Evolutionary conservation across 2,329 filamentous ascomycete genomes (phyloP).

Genomic region (Colletotrichum siamense): DNA sequence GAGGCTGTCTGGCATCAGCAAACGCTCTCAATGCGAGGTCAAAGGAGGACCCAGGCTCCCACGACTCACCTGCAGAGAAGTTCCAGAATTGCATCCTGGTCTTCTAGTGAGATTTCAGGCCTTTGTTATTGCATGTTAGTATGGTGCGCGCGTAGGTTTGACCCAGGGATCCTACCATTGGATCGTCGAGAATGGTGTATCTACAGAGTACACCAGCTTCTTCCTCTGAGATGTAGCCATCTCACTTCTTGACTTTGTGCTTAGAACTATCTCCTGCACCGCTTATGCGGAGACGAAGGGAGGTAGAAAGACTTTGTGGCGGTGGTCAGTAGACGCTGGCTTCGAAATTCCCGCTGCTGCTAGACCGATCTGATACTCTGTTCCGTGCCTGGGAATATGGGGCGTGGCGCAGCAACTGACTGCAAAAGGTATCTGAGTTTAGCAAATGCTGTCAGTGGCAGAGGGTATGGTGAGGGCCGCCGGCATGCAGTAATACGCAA

Average conservation of each 20-base stretch:
- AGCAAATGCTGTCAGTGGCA: not conserved
- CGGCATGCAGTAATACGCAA: not conserved
- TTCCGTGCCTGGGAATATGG: not conserved
- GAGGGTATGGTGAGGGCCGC: not conserved
- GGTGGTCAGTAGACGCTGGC: not conserved
- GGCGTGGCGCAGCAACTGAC: not conserved
- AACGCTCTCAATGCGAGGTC: not conserved
- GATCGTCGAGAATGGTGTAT: conserved; percentile 66
- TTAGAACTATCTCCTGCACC: not conserved
- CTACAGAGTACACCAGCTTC: conserved; percentile 67
- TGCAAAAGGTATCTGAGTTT: not conserved
- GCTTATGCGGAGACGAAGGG: not conserved
- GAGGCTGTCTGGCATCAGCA: conserved; percentile 48
- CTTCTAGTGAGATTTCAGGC: conserved; percentile 61
- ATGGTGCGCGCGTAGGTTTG: not conserved
- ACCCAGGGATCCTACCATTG: conserved; percentile 55
- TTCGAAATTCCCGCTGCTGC: not conserved
- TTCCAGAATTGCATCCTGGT: conserved; percentile 70
- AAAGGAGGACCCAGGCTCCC: not conserved
- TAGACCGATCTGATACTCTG: not conserved
- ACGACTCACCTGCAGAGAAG: conserved; percentile 66
- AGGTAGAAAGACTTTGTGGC: not conserved
- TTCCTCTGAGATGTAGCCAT: conserved; percentile 37
- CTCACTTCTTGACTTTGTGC: not conserved
- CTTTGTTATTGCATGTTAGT: conserved; percentile 41